phyloP scores from a whole-genome alignment of 768 basidiomycete genomes.

The Suillus lakei region DNA sequence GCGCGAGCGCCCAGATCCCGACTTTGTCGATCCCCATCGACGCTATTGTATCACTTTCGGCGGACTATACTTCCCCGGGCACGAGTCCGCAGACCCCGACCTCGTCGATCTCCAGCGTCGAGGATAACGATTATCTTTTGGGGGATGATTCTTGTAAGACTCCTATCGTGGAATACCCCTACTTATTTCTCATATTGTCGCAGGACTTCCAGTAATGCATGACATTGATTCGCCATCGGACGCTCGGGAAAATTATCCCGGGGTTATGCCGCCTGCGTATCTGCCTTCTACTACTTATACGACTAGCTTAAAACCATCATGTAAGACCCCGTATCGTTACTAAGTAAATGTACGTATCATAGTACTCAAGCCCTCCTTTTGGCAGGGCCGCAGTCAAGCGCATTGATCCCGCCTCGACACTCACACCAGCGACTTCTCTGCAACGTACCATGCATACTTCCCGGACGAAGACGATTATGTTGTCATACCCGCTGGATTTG shows the following conservation, averaged over 20 bases:
- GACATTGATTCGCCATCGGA: slow-evolving; percentile 35
- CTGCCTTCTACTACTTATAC: slow-evolving; percentile 38
- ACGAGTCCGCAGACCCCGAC: slow-evolving; percentile 51
- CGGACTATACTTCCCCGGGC: slow-evolving; percentile 44
- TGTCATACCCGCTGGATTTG: slow-evolving; percentile 25
- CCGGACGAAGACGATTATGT: slow-evolving; percentile 16
- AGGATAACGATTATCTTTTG: slow-evolving; percentile 25
- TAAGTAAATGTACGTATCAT: slow-evolving; percentile 67
- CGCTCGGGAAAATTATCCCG: slow-evolving; percentile 29
- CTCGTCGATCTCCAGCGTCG: slow-evolving; percentile 46
- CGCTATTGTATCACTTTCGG: slow-evolving; percentile 53
- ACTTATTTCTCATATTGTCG: neutral
- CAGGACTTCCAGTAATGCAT: slow-evolving; percentile 35
- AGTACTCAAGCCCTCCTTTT: slow-evolving; percentile 65
- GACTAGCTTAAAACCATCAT: slow-evolving; percentile 63
- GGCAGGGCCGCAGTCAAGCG: slow-evolving; percentile 47
- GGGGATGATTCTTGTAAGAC: slow-evolving; percentile 33
- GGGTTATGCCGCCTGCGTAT: slow-evolving; percentile 33
- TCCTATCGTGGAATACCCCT: neutral
- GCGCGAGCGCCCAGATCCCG: slow-evolving; percentile 48
- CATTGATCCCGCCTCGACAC: slow-evolving; percentile 33
- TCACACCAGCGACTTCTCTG: slow-evolving; percentile 32
- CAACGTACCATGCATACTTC: slow-evolving; percentile 15
- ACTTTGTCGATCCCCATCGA: slow-evolving; percentile 48
- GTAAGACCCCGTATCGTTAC: slow-evolving; percentile 76